Conservation (phyloP, 352 stramenopile species). For the Globisporangium cystogenes region DNA sequence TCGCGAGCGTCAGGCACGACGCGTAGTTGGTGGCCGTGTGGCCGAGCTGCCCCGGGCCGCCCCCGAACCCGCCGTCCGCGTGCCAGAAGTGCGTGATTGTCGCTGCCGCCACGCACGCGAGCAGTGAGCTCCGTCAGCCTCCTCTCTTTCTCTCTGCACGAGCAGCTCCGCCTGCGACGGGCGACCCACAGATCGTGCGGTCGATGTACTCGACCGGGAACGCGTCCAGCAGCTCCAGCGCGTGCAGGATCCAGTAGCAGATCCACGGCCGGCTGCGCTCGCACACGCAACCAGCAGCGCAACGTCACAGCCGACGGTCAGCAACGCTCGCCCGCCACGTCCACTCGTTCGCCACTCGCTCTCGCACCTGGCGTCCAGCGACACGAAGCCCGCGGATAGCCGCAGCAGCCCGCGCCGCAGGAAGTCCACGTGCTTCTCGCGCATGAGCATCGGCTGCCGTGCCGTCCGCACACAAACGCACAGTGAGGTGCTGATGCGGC, state of each 20-base stretch:
- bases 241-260: conserved; percentile 97
- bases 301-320: not conserved
- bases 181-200: conserved; percentile 30
- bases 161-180: not conserved
- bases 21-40: conserved; percentile 94
- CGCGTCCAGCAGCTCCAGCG: conserved; percentile 90
- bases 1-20: conserved; percentile 90
- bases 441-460: conserved; percentile 60
- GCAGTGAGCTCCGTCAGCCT: not conserved
- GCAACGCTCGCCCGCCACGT: not conserved
- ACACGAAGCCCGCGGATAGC: conserved; percentile 81
- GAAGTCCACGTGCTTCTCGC: conserved; percentile 81
- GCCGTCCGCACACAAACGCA: not conserved
- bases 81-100: conserved; percentile 72
- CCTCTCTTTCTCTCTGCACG: no score
- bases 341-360: not conserved
- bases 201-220: conserved; percentile 38
- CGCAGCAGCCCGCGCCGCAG: conserved; percentile 62
- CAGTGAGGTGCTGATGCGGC: not conserved
- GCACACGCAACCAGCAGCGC: not conserved
- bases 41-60: conserved; percentile 86
- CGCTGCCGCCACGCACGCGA: conserved; percentile 5
- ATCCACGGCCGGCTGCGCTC: conserved; percentile 93
- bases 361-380: conserved; percentile 82
- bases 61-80: conserved; percentile 90